phyloP scores from a whole-genome alignment of 768 basidiomycete genomes.

The Auricularia auricula-judae region DNA sequence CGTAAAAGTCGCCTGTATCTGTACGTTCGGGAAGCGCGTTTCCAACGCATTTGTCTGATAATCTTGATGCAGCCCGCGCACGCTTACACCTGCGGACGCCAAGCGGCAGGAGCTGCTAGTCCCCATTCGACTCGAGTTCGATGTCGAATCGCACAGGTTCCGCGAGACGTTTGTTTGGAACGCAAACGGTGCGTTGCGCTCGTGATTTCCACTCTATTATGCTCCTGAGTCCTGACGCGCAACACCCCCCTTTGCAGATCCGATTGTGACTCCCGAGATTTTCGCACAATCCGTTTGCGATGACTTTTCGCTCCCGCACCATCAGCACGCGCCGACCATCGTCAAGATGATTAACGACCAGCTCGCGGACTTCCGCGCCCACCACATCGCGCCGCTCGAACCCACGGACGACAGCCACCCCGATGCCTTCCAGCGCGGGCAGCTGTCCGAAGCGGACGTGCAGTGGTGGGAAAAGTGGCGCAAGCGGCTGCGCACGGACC shows the following conservation, averaged over 20 bases:
- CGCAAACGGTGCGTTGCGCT: constrained; percentile 57
- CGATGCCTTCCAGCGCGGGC: constrained; percentile 21
- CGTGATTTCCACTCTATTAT: background rate
- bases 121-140: constrained; percentile 92
- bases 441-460: constrained; percentile 36
- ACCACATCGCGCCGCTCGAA: constrained; percentile 26
- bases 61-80: constrained; percentile 39
- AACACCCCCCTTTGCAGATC: constrained; percentile 39
- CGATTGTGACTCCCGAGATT: constrained; percentile 75
- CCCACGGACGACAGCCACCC: background rate
- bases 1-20: background rate
- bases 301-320: constrained; percentile 66
- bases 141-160: constrained; percentile 79
- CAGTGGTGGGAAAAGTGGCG: constrained; percentile 70
- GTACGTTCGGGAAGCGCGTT: background rate
- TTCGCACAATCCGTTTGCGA: constrained; percentile 88
- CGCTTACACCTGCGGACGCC: constrained; percentile 41
- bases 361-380: constrained; percentile 65
- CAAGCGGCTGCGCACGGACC: constrained; percentile 35
- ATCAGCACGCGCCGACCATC: constrained; percentile 49
- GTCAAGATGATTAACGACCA: constrained; percentile 82
- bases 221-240: background rate
- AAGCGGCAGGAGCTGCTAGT: constrained; percentile 72
- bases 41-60: background rate
- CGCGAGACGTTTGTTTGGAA: constrained; percentile 98